Percentiles rank a stretch among this genome's conserved stretches.
These are phyloP conservation scores for Cucurbita argyrosperma DNA, from an alignment of 306 rosid genomes.

Conservation along the genomic window DNA sequence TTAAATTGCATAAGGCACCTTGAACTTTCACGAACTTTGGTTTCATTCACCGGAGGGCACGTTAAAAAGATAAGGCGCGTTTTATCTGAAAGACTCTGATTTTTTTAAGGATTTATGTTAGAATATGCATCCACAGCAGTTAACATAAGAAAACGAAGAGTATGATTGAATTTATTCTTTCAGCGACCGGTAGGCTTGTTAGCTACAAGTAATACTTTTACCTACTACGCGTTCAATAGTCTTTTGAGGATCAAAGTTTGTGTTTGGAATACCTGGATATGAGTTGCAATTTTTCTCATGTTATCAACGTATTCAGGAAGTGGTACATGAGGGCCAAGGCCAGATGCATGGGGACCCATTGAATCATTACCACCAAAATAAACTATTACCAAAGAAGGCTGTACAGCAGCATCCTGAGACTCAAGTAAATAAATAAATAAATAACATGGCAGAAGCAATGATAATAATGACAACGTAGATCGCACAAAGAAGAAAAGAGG, in stretches of 20 bases:
- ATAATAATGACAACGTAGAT: not conserved
- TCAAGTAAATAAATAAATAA: not conserved
- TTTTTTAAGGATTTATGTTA: slow-evolving; percentile 16
- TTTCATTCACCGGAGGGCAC: slow-evolving; percentile 80
- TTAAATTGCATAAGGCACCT: slow-evolving; percentile 31
- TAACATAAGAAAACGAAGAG: not conserved
- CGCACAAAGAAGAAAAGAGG: not conserved
- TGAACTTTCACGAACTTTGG: slow-evolving; percentile 24
- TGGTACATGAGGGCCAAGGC: slow-evolving; percentile 90
- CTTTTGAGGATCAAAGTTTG: not conserved
- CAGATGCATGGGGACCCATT: slow-evolving; percentile 82
- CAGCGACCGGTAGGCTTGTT: not conserved
- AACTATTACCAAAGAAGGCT: slow-evolving; percentile 76
- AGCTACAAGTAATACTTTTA: not conserved
- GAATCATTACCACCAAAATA: slow-evolving; percentile 95
- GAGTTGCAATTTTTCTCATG: slow-evolving; percentile 59
- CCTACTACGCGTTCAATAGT: not conserved
- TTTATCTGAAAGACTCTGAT: slow-evolving; percentile 67
- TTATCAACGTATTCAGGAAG: slow-evolving; percentile 62
- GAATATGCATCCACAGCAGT: slow-evolving; percentile 7
- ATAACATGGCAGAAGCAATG: not conserved
- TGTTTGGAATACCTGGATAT: slow-evolving; percentile 49
- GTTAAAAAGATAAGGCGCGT: slow-evolving; percentile 54
- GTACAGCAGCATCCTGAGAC: slow-evolving; percentile 56
- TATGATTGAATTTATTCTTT: not conserved